A percentile compares a stretch with the other conserved stretches of the same genome.
Conservation (phyloP, 177 flowering plant species). For the Tripterygium wilfordii region DNA sequence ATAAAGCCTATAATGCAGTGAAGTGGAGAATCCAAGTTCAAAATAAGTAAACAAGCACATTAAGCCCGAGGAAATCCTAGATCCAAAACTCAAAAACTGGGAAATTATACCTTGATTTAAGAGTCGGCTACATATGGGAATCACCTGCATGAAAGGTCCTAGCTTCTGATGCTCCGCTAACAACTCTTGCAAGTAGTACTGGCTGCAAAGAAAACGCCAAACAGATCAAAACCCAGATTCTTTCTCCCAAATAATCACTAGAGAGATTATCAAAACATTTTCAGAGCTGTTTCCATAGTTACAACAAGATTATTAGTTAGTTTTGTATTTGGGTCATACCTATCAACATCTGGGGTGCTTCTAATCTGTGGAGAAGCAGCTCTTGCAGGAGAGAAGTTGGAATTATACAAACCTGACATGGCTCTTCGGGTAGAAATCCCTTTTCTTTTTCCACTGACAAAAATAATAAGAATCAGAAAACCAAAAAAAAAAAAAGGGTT, state of each 20-base stretch:
- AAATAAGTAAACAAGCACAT: neutral
- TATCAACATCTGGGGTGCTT: slow-evolving; percentile 58
- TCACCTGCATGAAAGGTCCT: slow-evolving; percentile 89
- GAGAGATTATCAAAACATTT: neutral
- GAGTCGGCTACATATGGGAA: slow-evolving; percentile 84
- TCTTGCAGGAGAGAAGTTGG: slow-evolving; percentile 84
- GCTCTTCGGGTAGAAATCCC: too few species aligned
- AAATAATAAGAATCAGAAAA: slow-evolving; percentile 10
- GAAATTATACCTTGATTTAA: slow-evolving; percentile 73
- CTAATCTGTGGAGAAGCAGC: slow-evolving; percentile 91
- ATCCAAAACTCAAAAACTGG: slow-evolving; percentile 15
- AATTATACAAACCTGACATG: slow-evolving; percentile 84
- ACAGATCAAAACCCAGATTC: slow-evolving; percentile 3
- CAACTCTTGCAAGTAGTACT: slow-evolving; percentile 75
- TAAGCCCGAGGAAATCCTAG: slow-evolving; percentile 20
- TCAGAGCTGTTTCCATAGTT: neutral
- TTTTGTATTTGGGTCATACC: slow-evolving; percentile 32
- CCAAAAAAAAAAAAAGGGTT: slow-evolving; percentile 3
- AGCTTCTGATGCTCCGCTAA: slow-evolving; percentile 91
- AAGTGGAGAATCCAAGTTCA: too few species aligned
- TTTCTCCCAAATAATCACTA: neutral
- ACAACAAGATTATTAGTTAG: neutral
- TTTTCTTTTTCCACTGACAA: slow-evolving; percentile 1
- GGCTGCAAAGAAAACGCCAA: slow-evolving; percentile 29
- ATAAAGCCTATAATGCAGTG: neutral